These are phyloP conservation scores for Globisporangium emineosum DNA, from an alignment of 352 stramenopile species.

Conservation along the genomic window DNA sequence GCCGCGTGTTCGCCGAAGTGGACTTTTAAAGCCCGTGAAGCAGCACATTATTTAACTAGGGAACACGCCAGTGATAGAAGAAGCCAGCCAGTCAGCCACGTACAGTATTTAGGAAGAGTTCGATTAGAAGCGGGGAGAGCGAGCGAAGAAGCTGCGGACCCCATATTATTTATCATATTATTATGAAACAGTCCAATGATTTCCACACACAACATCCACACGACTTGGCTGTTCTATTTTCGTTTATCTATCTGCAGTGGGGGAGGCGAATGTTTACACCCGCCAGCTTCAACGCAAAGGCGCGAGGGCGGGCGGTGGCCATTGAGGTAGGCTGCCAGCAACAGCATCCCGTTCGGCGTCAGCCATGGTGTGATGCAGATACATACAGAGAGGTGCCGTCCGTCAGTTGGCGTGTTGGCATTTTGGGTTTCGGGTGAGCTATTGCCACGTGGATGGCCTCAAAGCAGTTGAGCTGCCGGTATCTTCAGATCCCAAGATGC, in stretches of 20 bases:
- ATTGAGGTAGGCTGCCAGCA: neutral
- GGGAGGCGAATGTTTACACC: neutral
- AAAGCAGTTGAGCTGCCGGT: too few species aligned
- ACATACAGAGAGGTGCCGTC: neutral
- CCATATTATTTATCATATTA: conserved; percentile 23
- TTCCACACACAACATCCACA: neutral
- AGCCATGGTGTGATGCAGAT: neutral
- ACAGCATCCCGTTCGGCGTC: neutral
- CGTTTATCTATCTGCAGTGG: neutral
- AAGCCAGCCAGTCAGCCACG: neutral
- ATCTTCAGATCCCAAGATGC: too few species aligned
- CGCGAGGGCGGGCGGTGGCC: too few species aligned
- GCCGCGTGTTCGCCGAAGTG: conserved; percentile 76
- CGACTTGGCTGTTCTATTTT: neutral
- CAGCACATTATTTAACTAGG: conserved; percentile 15
- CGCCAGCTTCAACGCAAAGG: neutral
- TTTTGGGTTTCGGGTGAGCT: too few species aligned
- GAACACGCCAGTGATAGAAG: conserved; percentile 4
- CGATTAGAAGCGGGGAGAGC: conserved; percentile 1
- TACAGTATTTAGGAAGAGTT: neutral
- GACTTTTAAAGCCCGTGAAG: conserved; percentile 36
- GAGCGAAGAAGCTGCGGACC: neutral
- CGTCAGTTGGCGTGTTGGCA: neutral
- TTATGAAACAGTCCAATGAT: conserved; percentile 11
- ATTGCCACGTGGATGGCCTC: too few species aligned